A percentile compares a stretch with the other conserved stretches of the same genome.
Evolutionary conservation across 352 stramenopile genomes (phyloP).

Genomic region (Phytophthora sansomeana): DNA sequence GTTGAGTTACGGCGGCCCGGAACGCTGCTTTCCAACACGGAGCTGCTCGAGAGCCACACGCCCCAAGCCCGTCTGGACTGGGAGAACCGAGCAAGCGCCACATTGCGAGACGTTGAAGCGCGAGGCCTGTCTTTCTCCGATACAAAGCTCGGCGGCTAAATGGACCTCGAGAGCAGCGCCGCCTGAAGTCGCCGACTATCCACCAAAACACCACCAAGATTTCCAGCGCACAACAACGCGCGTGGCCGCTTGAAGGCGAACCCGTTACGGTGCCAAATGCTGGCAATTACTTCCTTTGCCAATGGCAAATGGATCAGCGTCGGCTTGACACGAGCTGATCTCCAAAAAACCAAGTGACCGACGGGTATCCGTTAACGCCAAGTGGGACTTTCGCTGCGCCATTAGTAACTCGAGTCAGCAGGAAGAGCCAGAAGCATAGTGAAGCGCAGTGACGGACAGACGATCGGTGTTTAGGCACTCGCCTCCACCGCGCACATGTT

Average conservation of each 20-base stretch:
- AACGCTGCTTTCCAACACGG: not conserved
- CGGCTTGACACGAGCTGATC: no score
- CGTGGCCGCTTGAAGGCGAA: no score
- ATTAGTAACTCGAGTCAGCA: constrained; percentile 29
- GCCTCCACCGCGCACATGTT: constrained; percentile 20
- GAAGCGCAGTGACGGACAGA: constrained; percentile 20
- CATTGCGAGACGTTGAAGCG: constrained; percentile 35
- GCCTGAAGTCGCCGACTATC: constrained; percentile 15
- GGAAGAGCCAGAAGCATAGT: constrained; percentile 36
- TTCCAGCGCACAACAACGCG: not conserved
- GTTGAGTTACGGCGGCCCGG: constrained; percentile 13
- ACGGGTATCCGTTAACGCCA: constrained; percentile 17
- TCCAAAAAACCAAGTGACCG: no score
- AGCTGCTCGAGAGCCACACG: constrained; percentile 13
- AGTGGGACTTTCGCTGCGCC: constrained; percentile 22
- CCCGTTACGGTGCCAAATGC: constrained; percentile 3
- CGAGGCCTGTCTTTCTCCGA: constrained; percentile 25
- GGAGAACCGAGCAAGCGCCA: constrained; percentile 30
- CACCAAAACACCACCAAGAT: constrained; percentile 3
- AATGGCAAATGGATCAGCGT: not conserved
- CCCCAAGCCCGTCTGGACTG: constrained; percentile 23
- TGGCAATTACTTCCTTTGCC: not conserved
- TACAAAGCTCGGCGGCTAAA: constrained; percentile 27
- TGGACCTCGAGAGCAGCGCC: constrained; percentile 15
- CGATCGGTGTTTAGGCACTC: constrained; percentile 27